Conservation (phyloP, 2,329 filamentous ascomycete genomes). For the Neonectria magnoliae region DNA sequence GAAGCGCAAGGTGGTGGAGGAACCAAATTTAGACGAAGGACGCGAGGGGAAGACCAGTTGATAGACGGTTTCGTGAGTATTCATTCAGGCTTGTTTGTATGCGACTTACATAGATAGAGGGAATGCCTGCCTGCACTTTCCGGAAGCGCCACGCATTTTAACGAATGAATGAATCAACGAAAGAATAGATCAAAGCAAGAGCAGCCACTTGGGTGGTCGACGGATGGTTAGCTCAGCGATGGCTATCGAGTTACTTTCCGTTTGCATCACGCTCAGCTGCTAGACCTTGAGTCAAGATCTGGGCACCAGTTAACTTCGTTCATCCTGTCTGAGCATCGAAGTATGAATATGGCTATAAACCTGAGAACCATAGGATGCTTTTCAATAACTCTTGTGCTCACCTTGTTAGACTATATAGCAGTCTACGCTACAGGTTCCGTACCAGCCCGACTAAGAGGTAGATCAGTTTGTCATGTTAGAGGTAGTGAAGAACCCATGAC, state of each 20-base stretch:
- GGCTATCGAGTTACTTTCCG: background rate
- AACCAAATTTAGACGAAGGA: slow-evolving; percentile 18
- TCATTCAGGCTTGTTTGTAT: slow-evolving; percentile 6
- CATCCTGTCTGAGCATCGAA: background rate
- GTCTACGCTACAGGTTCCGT: no score
- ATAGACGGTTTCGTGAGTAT: background rate
- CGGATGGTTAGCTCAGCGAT: background rate
- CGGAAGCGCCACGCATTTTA: background rate
- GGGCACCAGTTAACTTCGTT: background rate
- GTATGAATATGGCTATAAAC: background rate
- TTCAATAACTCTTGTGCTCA: no score
- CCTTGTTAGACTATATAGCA: no score
- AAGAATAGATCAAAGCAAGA: background rate
- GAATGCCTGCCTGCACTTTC: slow-evolving; percentile 6
- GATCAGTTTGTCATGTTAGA: no score
- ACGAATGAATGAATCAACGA: background rate
- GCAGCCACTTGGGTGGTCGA: background rate
- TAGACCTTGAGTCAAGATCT: background rate
- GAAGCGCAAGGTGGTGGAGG: slow-evolving; percentile 34
- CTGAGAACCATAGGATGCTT: background rate
- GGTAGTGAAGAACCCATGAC: no score
- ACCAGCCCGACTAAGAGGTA: no score
- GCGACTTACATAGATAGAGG: slow-evolving; percentile 20
- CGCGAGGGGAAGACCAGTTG: slow-evolving; percentile 34
- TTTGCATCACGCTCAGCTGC: background rate